A percentile compares a stretch with the other conserved stretches of the same genome.
Conservation (phyloP, 768 basidiomycete genomes). For the Collybia nuda region DNA sequence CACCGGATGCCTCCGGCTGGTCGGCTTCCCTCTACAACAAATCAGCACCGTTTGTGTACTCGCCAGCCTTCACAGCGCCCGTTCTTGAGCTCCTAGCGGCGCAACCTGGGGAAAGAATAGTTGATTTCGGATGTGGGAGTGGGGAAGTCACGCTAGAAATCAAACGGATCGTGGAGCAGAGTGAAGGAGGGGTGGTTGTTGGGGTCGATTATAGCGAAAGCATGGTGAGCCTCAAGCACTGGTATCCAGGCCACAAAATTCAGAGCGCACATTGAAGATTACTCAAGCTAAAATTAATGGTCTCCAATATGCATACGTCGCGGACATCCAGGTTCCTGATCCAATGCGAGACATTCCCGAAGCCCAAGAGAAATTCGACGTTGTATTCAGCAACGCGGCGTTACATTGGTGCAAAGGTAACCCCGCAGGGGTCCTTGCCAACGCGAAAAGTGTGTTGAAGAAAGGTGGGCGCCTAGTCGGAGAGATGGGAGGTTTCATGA, state of each 20-base stretch:
- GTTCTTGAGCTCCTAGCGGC: conserved; percentile 64
- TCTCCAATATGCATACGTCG: conserved; percentile 43
- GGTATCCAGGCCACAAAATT: background rate
- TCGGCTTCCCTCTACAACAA: conserved; percentile 61
- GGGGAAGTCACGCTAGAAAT: conserved; percentile 72
- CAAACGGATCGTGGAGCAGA: conserved; percentile 46
- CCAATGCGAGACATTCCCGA: conserved; percentile 31
- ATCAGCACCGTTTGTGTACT: conserved; percentile 71
- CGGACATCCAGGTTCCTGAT: conserved; percentile 52
- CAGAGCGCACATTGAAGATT: conserved; percentile 40
- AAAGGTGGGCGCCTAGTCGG: conserved; percentile 70
- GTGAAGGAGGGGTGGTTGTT: conserved; percentile 43
- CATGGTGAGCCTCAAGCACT: conserved; percentile 52
- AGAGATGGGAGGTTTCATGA: conserved; percentile 80
- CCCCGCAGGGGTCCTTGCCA: conserved; percentile 62
- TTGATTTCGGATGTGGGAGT: conserved; percentile 83
- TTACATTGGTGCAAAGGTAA: conserved; percentile 86
- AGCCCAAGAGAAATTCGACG: conserved; percentile 53
- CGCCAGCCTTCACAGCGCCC: conserved; percentile 45
- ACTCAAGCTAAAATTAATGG: conserved; percentile 48
- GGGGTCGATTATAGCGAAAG: conserved; percentile 70
- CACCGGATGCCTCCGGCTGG: conserved; percentile 45
- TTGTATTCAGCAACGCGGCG: conserved; percentile 77
- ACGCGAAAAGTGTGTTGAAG: conserved; percentile 61
- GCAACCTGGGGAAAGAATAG: conserved; percentile 63